phyloP scores from a whole-genome alignment of 2,329 filamentous ascomycete genomes.

The Rhynchosporium agropyri region DNA sequence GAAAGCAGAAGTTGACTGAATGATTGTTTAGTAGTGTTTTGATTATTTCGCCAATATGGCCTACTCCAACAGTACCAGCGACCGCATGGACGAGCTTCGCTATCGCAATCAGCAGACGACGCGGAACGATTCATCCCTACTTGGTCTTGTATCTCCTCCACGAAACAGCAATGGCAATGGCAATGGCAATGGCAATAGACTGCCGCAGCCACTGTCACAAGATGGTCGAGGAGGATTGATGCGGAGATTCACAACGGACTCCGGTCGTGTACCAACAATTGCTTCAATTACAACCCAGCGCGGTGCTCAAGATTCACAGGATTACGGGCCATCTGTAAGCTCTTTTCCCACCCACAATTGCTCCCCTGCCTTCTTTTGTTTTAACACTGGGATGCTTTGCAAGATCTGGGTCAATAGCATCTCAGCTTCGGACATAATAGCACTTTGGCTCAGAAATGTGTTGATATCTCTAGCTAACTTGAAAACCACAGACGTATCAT shows the following conservation, averaged over 20 bases:
- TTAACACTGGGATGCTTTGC: neutral
- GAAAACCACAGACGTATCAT: constrained; percentile 57
- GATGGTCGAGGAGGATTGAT: constrained; percentile 79
- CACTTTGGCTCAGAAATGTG: neutral
- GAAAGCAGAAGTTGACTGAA: constrained; percentile 27
- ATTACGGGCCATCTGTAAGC: constrained; percentile 43
- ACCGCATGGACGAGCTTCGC: constrained; percentile 77
- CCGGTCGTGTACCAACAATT: constrained; percentile 78
- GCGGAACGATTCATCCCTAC: constrained; percentile 74
- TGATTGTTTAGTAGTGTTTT: constrained; percentile 28
- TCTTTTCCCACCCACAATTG: constrained; percentile 25
- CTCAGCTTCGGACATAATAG: constrained; percentile 1
- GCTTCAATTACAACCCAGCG: constrained; percentile 46
- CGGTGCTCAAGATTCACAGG: constrained; percentile 37
- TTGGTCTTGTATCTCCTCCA: constrained; percentile 72
- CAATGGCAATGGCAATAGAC: constrained; percentile 57
- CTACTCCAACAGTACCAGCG: constrained; percentile 63
- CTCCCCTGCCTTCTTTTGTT: constrained; percentile 26
- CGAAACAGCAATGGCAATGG: constrained; percentile 45
- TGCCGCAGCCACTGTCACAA: constrained; percentile 60
- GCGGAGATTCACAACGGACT: constrained; percentile 92
- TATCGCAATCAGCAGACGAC: constrained; percentile 78
- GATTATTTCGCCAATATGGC: constrained; percentile 55
- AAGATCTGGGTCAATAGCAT: constrained; percentile 1
- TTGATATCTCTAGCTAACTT: constrained; percentile 30